Base-by-base conservation (phyloP, 345 rosid species). In the Hevea brasiliensis region DNA sequence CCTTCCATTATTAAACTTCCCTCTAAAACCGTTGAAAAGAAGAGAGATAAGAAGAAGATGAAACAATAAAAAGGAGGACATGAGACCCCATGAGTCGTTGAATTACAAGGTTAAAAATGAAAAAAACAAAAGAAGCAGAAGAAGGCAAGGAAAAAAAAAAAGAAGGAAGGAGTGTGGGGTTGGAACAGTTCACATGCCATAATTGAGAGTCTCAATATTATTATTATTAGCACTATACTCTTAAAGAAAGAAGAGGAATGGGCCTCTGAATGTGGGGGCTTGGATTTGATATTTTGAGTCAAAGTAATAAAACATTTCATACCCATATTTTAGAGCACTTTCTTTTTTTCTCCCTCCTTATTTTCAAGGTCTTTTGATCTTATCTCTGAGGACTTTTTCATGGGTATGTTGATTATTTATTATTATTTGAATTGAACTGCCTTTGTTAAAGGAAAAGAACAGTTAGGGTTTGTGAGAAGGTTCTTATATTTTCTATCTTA, bases 401-500 rank as follows among this genome's bases (percentile, higher is more conserved):
- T 37, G 20, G 45, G 44, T 8, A 61, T 48, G 5, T 48, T 4
- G 27, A n/a, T n/a, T 18, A 29, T 18, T 35, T 4, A 18, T 35
- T 15, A 59, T 41, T 48, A 48, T n/a, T n/a, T 32, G 47, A 61
- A 37, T 37, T 61, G 47, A 61, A 61, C 1, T 62, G 67, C 37
- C 17, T 66, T 14, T 24, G 3, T 27, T 54, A 68, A 40, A 41
- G 50, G 54, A 53, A 54, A 45, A 40, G 15, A 6, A 5, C 4
- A 27, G 7, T 32, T 68, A 40, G 61, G 67, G 20, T 69, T 48
- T 8, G 20, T 68, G 44, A 68, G 29, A 54, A 68, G 45, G 29
- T 68, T 67, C 79, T 64, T 67, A 42, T 59, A 67, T 47, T 48
- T 57, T 48, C 62, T 15, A 23, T 23, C n/a, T 32, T 53, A 56